These are phyloP conservation scores for Chrysosporium queenslandicum DNA, from an alignment of 2,329 filamentous ascomycete genomes.

Conservation along the genomic window DNA sequence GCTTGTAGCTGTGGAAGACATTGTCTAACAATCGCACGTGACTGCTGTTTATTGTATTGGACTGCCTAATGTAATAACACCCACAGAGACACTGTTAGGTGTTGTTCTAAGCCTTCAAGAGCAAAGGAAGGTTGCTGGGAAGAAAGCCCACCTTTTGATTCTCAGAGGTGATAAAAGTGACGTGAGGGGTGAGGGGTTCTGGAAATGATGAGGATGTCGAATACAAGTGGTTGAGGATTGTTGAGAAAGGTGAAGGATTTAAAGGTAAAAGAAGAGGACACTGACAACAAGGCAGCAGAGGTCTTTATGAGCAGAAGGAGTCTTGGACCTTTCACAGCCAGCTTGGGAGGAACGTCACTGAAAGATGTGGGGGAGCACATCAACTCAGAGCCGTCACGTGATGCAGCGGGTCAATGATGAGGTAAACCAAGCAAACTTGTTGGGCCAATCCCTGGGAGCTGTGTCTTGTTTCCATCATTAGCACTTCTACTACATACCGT, in stretches of 20 bases:
- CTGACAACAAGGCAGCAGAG: neutral
- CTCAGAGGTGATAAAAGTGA: neutral
- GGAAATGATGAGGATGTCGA: neutral
- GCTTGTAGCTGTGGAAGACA: constrained; percentile 21
- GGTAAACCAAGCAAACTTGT: too few species aligned
- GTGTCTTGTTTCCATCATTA: too few species aligned
- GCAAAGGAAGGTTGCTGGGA: neutral
- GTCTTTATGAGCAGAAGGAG: neutral
- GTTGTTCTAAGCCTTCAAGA: neutral
- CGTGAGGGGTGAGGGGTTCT: neutral
- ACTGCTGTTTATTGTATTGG: neutral
- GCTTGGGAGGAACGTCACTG: neutral
- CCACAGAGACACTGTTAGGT: neutral
- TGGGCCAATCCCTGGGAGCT: too few species aligned
- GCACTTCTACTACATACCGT: too few species aligned
- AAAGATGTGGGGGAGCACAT: constrained; percentile 7
- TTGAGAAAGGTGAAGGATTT: neutral
- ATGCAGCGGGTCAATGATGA: neutral
- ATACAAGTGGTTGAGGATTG: neutral
- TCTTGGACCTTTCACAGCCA: neutral
- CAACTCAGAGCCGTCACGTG: neutral
- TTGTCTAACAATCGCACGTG: neutral
- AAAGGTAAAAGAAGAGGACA: neutral
- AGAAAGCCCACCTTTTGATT: too few species aligned
- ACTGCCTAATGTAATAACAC: neutral